Base-by-base conservation (phyloP, 1,284 basidiomycete genomes). In the Marasmius tenuissimus region DNA sequence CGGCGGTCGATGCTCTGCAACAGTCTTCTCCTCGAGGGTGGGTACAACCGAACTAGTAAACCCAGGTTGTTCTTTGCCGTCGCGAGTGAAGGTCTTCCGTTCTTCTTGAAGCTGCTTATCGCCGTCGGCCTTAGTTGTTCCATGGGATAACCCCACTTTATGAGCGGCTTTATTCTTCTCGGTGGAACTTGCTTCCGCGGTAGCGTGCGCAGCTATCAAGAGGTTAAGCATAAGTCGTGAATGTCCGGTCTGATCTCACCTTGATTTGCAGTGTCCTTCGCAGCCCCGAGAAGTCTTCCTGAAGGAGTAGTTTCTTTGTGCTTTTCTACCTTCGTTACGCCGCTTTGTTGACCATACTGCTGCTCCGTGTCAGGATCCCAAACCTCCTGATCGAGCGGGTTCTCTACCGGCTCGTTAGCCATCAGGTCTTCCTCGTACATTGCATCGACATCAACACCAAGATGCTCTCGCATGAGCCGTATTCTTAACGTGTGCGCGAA, bases 401-500 rank as follows among this genome's bases (percentile, higher is more conserved):
- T 73, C 59, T 83, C 79, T 1, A 81, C 73, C 2, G 88, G 85
- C 10, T 87, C 81, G 14, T 79, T 75, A 0, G 80, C 76, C 81
- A 88, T 86, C 20, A 91, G 74, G 60, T 87, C 88, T 65, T 92
- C 91, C 66, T 94, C 90, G 62, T 91, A 88, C 68, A 98, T 81
- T 8, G 87, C 85, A 72, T 99, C 97, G 27, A 98, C 96, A 72
- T 99, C 96, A 60, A 98, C 83, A 3, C 97, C 97, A 60, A 97
- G 80, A 73, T 99, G 97, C 73, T 99, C 97, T 59, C 93, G 85
- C 97, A 99, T 99, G 55, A 99, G 81, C 8, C 96, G 88, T 55
- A 99, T 82, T 10, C 97, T 90, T 33, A 99, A 83, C 1, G 93
- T 93, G 75, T 99, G 97, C 7, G 97, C 95, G 74, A 97, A 99